Conservation (phyloP, 2,329 filamentous ascomycete genomes). For the Juglanconis oblonga region DNA sequence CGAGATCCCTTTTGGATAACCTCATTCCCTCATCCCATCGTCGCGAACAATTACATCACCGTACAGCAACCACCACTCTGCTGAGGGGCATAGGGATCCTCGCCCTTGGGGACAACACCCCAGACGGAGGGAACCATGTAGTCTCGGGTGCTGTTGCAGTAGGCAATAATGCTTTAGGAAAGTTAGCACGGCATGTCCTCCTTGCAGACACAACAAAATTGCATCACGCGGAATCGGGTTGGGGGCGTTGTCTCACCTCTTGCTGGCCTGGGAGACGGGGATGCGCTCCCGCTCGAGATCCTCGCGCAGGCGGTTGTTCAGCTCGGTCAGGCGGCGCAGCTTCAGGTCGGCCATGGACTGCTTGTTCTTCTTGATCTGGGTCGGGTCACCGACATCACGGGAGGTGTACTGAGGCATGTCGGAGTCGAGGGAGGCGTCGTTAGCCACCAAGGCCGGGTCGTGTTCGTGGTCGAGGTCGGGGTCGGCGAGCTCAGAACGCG, state of each 20-base stretch:
- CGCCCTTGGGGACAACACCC: constrained; percentile 89
- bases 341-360: constrained; percentile 99
- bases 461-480: constrained; percentile 21
- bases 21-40: constrained; percentile 13
- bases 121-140: constrained; percentile 99
- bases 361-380: constrained; percentile 84
- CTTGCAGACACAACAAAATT: neutral
- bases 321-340: constrained; percentile 89
- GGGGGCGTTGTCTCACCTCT: constrained; percentile 58
- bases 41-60: constrained; percentile 68
- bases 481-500: constrained; percentile 18
- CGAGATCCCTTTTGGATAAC: constrained; percentile 16
- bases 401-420: constrained; percentile 66
- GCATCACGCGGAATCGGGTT: neutral
- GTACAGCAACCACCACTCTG: constrained; percentile 90
- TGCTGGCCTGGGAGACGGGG: constrained; percentile 89
- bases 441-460: constrained; percentile 27
- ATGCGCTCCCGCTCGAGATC: constrained; percentile 94
- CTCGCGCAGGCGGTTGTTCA: constrained; percentile 93
- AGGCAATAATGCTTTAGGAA: constrained; percentile 79
- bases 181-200: constrained; percentile 4
- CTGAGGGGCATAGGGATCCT: constrained; percentile 97
- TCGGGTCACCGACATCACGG: constrained; percentile 64
- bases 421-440: constrained; percentile 25
- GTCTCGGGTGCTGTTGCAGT: constrained; percentile 96